Base-by-base conservation (phyloP, 345 rosid genomes). In the Streptanthus diversifolius region DNA sequence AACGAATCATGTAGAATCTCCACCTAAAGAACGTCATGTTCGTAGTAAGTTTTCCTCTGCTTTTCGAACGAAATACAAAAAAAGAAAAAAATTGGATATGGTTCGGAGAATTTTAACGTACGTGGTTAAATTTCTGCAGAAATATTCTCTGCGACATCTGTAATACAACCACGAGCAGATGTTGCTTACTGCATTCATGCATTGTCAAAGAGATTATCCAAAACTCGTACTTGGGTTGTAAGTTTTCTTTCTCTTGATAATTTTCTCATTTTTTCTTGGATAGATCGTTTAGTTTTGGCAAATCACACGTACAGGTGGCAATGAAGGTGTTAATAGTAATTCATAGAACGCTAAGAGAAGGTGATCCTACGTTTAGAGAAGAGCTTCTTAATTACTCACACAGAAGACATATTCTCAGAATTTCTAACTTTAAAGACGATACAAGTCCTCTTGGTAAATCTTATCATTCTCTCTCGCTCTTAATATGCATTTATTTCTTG, bases 21-120 rank as follows among this genome's bases (percentile, higher is more conserved):
- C 99, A 6, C 99, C 97, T 0, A 95, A 95, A 72, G 99, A 95
- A 81, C 99, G 99, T 52, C 97, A 95, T 21, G 90, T 95, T 73
- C 84, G 95, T 48, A 91, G 99, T 95, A 77, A 79, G 90, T 63
- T 75, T 30, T 32, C 25, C 10, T 44, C 49, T 55, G 53, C 13
- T 29, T 15, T 52, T 29, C 7, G 4, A 4, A 12, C 33, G 1
- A 8, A 17, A 32, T 3, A n/a, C n/a, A n/a, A 32, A 59, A 18
- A 57, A 1, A 9, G 7, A 9, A 1, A 2, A 2, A 22, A 19
- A 29, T 41, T 51, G n/a, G n/a, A n/a, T n/a, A 51, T 29, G 76
- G 55, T 61, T 21, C 11, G 5, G 3, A 56, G 13, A 22, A 41
- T 63, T 15, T 7, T 8, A 4, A 5, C 39, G 8, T 8, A 53